Percentiles rank a stretch among this genome's conserved stretches.
These are phyloP conservation scores for Santalum album DNA, from an alignment of 164 flowering plant genomes.

Conservation along the genomic window DNA sequence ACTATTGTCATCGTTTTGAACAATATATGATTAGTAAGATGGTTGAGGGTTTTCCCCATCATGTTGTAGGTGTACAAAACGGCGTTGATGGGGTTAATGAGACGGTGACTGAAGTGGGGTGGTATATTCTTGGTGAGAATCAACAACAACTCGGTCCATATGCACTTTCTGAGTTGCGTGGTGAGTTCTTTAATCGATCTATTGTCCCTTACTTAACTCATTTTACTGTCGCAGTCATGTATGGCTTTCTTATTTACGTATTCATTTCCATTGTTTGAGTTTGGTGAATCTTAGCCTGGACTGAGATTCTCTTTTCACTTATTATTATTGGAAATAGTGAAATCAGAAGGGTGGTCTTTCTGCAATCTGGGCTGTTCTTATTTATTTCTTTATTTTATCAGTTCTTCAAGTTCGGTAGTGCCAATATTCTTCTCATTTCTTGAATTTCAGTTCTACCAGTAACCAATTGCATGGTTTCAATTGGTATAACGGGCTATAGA, in stretches of 20 bases:
- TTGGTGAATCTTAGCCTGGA: no score
- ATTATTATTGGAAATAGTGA: background rate
- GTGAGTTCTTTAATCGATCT: conserved; percentile 42
- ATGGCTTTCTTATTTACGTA: background rate
- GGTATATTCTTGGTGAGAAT: conserved; percentile 78
- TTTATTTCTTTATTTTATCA: background rate
- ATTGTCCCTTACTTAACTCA: no score
- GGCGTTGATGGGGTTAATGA: conserved; percentile 7
- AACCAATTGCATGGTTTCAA: conserved; percentile 29
- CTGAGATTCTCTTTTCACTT: background rate
- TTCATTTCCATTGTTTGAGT: background rate
- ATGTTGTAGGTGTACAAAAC: conserved; percentile 6
- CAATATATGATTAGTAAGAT: no score
- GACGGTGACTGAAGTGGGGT: conserved; percentile 44
- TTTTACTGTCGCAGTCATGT: no score
- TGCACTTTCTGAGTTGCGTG: conserved; percentile 60
- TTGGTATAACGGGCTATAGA: conserved; percentile 35
- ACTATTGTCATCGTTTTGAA: no score
- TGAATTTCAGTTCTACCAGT: conserved; percentile 38
- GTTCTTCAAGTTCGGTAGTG: conserved; percentile 9
- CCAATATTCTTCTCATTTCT: conserved; percentile 8
- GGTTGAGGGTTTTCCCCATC: background rate
- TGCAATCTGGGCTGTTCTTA: background rate
- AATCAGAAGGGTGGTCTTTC: background rate
- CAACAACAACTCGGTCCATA: conserved; percentile 82